Base-by-base conservation (phyloP, 176 grass and related monocot genomes). In the Cenchrus purpureus region DNA sequence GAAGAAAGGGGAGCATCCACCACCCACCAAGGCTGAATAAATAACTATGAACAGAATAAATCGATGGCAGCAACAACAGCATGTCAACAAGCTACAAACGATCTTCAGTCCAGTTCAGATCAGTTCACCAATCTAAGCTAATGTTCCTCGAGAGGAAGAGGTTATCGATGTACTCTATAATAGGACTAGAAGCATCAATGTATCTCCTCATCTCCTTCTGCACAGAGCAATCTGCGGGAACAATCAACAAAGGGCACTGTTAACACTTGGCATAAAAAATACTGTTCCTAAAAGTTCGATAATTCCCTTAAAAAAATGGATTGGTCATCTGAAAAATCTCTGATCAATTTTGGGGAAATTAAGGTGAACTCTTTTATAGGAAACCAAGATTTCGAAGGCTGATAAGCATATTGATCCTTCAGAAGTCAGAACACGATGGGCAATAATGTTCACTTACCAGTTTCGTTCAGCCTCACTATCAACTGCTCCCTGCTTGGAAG, bases 191-290 rank as follows among this genome's bases (percentile, higher is more conserved):
- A 32, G 93, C 91, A 4, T 98, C 75, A 46, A 95, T 98, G 83
- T 94, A 98, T 94, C 94, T 90, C 91, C 82, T 88, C 97, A 99
- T 99, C 83, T 96, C 93, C 88, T 96, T 92, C 78, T 89, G 79
- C 63, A 94, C 90, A 34, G 97, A 89, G 62, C 67, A 83, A 91
- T 99, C 93, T 99, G 94, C 81, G 86, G 12, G 12, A 56, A 85
- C 60, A 83, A 28, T 48, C 46, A 83, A 37, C 42, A 78, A 12
- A 73, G 2, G 15, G 5, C 7, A 72, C 12, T 7, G 45, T 50
- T 60, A 61, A 50, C 17, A 58, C 11, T 40, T 40, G 37, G 37
- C 37, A 40, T 40, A 40, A 40, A 40, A 40, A 40, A 40, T 40
- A 40, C 37, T 40, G 4, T 40, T 25, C 40, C 10, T 48, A 48